Evolutionary conservation across 805 yeast genomes (phyloP).

Genomic region (Lachancea mirantina): DNA sequence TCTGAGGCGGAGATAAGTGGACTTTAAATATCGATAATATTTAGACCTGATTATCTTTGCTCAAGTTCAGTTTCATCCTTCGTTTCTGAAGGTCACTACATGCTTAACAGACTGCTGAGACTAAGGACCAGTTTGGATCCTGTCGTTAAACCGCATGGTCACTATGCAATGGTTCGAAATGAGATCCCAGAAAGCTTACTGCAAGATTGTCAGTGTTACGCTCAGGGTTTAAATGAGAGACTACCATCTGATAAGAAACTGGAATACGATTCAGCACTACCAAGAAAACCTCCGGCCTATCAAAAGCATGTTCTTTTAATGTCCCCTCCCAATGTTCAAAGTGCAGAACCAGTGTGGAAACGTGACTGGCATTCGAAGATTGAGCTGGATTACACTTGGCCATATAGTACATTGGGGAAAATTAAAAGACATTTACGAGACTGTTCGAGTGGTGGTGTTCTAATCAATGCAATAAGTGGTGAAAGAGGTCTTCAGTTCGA

Average conservation of each 20-base stretch:
- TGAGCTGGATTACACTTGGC: conserved; percentile 19
- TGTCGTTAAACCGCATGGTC: too few species aligned
- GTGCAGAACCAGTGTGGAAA: conserved; percentile 13
- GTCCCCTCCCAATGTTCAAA: conserved; percentile 13
- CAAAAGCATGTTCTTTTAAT: conserved; percentile 21
- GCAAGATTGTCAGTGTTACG: conserved; percentile 15
- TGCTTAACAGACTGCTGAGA: too few species aligned
- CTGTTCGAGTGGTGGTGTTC: conserved; percentile 13
- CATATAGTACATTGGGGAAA: conserved; percentile 16
- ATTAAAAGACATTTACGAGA: conserved; percentile 14
- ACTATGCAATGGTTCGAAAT: too few species aligned
- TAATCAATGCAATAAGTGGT: conserved; percentile 16
- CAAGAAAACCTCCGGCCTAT: conserved; percentile 17
- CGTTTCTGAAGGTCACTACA: too few species aligned
- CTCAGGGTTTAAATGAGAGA: conserved; percentile 10
- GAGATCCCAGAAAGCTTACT: conserved; percentile 10
- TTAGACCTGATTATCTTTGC: too few species aligned
- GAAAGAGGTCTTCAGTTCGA: conserved; percentile 8
- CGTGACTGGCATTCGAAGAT: conserved; percentile 21
- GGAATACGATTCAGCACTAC: conserved; percentile 12
- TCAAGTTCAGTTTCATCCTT: too few species aligned
- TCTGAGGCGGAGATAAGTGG: conserved; percentile 3
- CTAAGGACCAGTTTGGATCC: conserved; percentile 6
- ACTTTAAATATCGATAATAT: conserved; percentile 1
- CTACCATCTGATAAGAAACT: conserved; percentile 12